These are phyloP conservation scores for Parsonsia alboflavescens DNA, from an alignment of 257 asterid genomes.

Conservation along the genomic window DNA sequence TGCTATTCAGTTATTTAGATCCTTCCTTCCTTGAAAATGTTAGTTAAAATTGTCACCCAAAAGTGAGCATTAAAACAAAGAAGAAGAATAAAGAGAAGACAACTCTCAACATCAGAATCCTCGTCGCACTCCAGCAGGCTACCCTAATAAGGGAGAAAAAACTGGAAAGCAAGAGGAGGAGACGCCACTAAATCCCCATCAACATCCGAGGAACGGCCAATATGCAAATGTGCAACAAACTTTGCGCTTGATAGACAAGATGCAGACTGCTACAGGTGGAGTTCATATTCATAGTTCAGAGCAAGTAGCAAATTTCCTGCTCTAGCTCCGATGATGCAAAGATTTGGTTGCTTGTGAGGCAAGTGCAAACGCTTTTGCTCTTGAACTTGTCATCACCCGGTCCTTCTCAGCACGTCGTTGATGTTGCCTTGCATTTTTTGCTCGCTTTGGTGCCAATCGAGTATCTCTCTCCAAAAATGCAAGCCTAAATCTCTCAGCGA, in stretches of 20 bases:
- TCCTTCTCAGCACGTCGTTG: constrained; percentile 86
- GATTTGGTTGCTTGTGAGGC: constrained; percentile 67
- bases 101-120: too few relatives aligned
- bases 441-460: constrained; percentile 92
- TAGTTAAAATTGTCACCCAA: too few relatives aligned
- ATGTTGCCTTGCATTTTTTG: constrained; percentile 88
- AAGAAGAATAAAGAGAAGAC: too few relatives aligned
- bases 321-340: constrained; percentile 35
- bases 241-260: not conserved
- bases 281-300: not conserved
- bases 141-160: too few relatives aligned
- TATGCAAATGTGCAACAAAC: too few relatives aligned
- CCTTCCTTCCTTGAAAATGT: too few relatives aligned
- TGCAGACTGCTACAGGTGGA: not conserved
- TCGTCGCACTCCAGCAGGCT: too few relatives aligned
- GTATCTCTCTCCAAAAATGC: constrained; percentile 87
- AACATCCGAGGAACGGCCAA: too few relatives aligned
- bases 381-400: constrained; percentile 47
- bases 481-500: constrained; percentile 91
- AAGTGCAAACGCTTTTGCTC: constrained; percentile 73
- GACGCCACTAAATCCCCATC: too few relatives aligned
- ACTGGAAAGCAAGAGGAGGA: too few relatives aligned
- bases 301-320: not conserved
- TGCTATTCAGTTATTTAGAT: too few relatives aligned
- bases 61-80: too few relatives aligned